Percentiles rank a stretch among this genome's conserved stretches.
phyloP scores from a whole-genome alignment of 768 basidiomycete species.

The Solioccasus polychromus region DNA sequence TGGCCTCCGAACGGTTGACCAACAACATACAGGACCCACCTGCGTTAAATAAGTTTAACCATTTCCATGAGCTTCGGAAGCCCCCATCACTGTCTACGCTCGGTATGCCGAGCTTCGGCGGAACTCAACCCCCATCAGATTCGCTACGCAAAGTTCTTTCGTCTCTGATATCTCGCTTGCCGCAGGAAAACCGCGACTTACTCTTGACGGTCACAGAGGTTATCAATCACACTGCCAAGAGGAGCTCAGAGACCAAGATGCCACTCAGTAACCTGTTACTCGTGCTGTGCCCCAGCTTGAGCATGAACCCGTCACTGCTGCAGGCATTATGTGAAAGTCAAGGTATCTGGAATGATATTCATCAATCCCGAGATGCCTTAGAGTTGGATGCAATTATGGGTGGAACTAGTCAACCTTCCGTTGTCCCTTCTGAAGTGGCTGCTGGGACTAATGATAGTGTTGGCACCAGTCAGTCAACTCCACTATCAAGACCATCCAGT shows the following conservation, averaged over 20 bases:
- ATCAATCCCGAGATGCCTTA: constrained; percentile 4
- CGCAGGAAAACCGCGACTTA: constrained; percentile 81
- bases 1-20: constrained; percentile 50
- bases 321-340: constrained; percentile 71
- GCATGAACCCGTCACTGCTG: constrained; percentile 71
- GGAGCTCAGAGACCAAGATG: constrained; percentile 82
- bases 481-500: constrained; percentile 1
- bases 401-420: not conserved
- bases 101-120: constrained; percentile 65
- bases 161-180: constrained; percentile 64
- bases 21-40: constrained; percentile 25
- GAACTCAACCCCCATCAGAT: constrained; percentile 59
- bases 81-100: constrained; percentile 79
- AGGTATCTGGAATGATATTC: constrained; percentile 54
- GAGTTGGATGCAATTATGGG: constrained; percentile 4
- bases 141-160: constrained; percentile 56
- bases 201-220: constrained; percentile 78
- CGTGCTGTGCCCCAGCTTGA: constrained; percentile 84
- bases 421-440: not conserved
- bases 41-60: constrained; percentile 38
- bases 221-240: constrained; percentile 69
- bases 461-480: not conserved
- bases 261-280: constrained; percentile 84
- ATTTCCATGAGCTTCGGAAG: constrained; percentile 52
- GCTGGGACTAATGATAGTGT: not conserved